These are phyloP conservation scores for Ceratobasidium sp. DNA, from an alignment of 1,284 basidiomycete species.

Conservation along the genomic window DNA sequence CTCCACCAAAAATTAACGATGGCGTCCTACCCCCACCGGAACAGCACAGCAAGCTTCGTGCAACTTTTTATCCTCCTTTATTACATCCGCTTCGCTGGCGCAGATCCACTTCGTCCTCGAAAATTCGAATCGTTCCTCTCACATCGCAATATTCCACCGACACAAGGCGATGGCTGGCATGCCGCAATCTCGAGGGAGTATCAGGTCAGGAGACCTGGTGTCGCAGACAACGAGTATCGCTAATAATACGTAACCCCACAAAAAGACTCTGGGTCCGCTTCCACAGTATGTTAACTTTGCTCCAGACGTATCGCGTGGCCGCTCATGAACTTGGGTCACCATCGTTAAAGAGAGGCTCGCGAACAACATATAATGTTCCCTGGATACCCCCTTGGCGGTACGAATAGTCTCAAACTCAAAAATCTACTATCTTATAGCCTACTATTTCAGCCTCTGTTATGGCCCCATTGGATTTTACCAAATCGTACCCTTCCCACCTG, in stretches of 20 bases:
- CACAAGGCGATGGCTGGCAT: background rate
- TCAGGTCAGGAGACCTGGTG: background rate
- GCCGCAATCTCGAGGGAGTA: background rate
- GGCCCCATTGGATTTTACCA: slow-evolving; percentile 53
- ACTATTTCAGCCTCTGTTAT: slow-evolving; percentile 55
- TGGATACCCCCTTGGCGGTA: slow-evolving; percentile 74
- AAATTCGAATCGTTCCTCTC: too few species aligned
- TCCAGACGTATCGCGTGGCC: background rate
- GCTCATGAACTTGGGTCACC: background rate
- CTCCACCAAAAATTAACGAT: too few species aligned
- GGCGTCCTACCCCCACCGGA: too few species aligned
- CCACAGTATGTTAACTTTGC: slow-evolving; percentile 55
- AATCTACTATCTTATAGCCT: background rate
- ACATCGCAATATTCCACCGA: background rate
- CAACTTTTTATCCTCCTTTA: too few species aligned
- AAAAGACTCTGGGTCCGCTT: slow-evolving; percentile 74
- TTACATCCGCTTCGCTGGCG: too few species aligned
- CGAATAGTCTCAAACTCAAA: slow-evolving; percentile 46
- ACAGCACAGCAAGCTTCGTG: too few species aligned
- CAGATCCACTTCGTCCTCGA: too few species aligned
- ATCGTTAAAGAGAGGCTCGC: slow-evolving; percentile 68
- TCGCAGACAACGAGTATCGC: background rate
- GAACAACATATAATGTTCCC: slow-evolving; percentile 83
- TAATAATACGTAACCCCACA: background rate
- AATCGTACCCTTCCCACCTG: slow-evolving; percentile 70